Percentiles rank a stretch among this genome's conserved stretches.
Evolutionary conservation across 164 flowering plant species (phyloP).

Genomic region (Akebia trifoliata): DNA sequence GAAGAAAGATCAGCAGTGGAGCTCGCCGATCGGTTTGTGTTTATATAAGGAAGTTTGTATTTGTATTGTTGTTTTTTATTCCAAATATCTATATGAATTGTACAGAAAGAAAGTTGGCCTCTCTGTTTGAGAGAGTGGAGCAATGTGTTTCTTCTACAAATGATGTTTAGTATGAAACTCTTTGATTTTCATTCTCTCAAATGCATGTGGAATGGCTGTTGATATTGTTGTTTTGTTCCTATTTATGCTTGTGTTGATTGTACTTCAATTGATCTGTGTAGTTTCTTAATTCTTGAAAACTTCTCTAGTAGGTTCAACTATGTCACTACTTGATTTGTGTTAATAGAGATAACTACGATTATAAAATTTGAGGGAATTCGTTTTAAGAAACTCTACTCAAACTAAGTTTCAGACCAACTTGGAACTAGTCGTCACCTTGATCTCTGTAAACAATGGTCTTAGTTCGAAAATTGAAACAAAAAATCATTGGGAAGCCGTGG

Average conservation of each 20-base stretch:
- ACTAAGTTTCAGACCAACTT: too few species aligned
- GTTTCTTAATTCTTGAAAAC: not conserved
- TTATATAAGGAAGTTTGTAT: conserved; percentile 5
- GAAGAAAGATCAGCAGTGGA: not conserved
- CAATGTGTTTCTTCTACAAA: conserved; percentile 7
- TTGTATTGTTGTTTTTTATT: not conserved
- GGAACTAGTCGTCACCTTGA: too few species aligned
- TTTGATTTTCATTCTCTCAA: not conserved
- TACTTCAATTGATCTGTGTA: not conserved
- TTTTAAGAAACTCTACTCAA: too few species aligned
- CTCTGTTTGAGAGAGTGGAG: conserved; percentile 9
- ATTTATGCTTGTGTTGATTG: not conserved
- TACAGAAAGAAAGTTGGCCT: conserved; percentile 4
- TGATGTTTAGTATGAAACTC: conserved; percentile 1
- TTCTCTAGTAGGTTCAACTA: not conserved
- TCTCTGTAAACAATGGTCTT: too few species aligned
- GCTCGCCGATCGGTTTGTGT: not conserved
- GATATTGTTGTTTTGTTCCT: not conserved
- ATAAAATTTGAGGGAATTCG: too few species aligned
- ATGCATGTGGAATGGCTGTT: not conserved
- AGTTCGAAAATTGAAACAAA: too few species aligned
- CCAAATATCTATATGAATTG: conserved; percentile 2
- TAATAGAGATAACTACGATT: not conserved
- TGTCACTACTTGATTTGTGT: not conserved
- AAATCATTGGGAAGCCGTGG: too few species aligned